A percentile compares a stretch with the other conserved stretches of the same genome.
Conservation (phyloP, 2,329 filamentous ascomycete species). For the Trichoderma sp. region DNA sequence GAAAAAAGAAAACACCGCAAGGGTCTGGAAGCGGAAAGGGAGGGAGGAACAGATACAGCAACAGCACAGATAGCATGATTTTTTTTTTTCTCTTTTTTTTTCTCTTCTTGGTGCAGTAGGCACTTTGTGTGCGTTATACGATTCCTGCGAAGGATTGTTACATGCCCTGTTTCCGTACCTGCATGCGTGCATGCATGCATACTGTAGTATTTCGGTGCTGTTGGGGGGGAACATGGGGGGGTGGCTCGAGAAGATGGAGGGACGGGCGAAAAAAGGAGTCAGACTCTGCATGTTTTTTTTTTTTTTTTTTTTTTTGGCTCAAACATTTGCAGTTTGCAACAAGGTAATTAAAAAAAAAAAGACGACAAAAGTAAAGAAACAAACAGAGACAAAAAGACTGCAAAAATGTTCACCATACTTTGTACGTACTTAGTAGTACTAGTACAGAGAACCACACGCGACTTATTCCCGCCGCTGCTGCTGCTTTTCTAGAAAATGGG, state of each 20-base stretch:
- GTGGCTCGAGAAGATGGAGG: background rate
- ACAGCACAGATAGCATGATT: background rate
- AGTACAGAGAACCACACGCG: too few species aligned
- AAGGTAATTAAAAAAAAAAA: background rate
- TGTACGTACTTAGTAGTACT: too few species aligned
- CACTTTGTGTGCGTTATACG: background rate
- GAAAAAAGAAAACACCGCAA: background rate
- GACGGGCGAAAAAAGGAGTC: background rate
- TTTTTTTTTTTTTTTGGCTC: background rate
- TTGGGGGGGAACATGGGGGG: background rate
- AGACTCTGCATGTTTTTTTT: background rate
- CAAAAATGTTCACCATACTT: background rate
- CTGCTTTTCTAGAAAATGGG: background rate
- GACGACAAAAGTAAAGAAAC: background rate
- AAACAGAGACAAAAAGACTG: background rate
- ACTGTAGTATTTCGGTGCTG: background rate
- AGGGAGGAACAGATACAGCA: background rate
- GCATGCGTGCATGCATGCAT: conserved; percentile 5
- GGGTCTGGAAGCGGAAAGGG: background rate
- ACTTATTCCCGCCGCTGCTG: background rate
- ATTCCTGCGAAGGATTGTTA: conserved; percentile 2
- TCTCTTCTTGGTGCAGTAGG: background rate
- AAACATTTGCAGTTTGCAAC: background rate
- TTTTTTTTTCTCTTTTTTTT: background rate
- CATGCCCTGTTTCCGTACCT: conserved; percentile 2